Evolutionary conservation across 352 stramenopile genomes (phyloP).

Genomic region (Blastocystis sp.): DNA sequence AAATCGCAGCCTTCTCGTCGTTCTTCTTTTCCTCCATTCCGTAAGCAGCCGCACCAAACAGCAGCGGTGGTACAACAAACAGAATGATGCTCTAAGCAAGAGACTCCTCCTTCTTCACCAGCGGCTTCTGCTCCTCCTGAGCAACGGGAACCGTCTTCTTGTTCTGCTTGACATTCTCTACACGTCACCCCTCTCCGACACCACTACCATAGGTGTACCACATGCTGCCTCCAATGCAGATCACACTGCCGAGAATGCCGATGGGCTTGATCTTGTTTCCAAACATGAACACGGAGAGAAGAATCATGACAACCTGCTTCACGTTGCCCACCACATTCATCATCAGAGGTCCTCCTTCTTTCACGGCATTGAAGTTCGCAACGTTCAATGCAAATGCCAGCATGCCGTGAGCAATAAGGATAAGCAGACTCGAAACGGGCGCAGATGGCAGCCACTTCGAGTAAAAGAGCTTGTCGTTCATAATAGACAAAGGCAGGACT

Average conservation of each 20-base stretch:
- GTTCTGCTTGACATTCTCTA: slow-evolving; percentile 54
- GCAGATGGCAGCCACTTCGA: slow-evolving; percentile 22
- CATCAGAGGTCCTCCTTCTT: slow-evolving; percentile 59
- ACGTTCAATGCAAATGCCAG: slow-evolving; percentile 64
- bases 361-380: slow-evolving; percentile 66
- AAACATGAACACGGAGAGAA: slow-evolving; percentile 67
- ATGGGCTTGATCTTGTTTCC: slow-evolving; percentile 61
- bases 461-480: slow-evolving; percentile 55
- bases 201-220: slow-evolving; percentile 62
- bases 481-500: slow-evolving; percentile 44
- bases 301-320: slow-evolving; percentile 70
- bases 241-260: slow-evolving; percentile 45
- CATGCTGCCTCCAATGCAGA: slow-evolving; percentile 59
- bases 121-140: slow-evolving; percentile 29
- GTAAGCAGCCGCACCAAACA: too few relatives aligned
- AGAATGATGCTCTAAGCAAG: background rate
- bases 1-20: too few relatives aligned
- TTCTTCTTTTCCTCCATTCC: too few relatives aligned
- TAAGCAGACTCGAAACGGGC: slow-evolving; percentile 4
- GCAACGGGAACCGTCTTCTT: background rate
- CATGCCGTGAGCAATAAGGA: slow-evolving; percentile 61
- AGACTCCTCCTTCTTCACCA: slow-evolving; percentile 13
- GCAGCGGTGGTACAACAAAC: too few relatives aligned
- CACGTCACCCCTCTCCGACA: background rate
- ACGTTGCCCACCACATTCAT: slow-evolving; percentile 69